Evolutionary conservation across 192 early-diverging fungal genomes (phyloP).

Genomic region (Kickxella alabastrina): DNA sequence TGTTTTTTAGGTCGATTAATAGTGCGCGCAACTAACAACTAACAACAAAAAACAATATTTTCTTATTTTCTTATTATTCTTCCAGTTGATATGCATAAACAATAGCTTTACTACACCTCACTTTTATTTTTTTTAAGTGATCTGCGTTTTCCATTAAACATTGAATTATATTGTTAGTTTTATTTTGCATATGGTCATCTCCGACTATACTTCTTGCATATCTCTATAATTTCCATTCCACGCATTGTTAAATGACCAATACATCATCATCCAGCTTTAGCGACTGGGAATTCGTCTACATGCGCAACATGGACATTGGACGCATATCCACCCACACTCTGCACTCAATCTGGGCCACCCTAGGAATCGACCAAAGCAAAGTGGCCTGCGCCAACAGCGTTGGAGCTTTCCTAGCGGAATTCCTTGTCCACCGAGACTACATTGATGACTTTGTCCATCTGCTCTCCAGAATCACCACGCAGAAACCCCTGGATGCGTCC

Average conservation of each 20-base stretch:
- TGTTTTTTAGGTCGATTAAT: too few relatives aligned
- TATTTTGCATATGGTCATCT: too few relatives aligned
- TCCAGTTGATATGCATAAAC: too few relatives aligned
- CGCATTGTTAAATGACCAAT: neutral
- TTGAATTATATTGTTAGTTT: too few relatives aligned
- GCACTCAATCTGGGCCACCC: conserved; percentile 12
- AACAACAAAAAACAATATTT: too few relatives aligned
- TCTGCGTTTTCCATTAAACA: too few relatives aligned
- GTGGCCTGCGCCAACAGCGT: conserved; percentile 24
- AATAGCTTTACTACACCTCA: too few relatives aligned
- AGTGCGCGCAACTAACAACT: too few relatives aligned
- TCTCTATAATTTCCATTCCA: neutral
- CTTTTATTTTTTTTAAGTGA: too few relatives aligned
- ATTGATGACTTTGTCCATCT: conserved; percentile 6
- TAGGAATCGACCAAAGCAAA: conserved; percentile 13
- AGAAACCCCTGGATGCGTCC: conserved; percentile 10
- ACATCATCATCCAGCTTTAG: neutral
- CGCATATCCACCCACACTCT: conserved; percentile 14
- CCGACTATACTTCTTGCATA: neutral
- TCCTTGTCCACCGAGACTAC: conserved; percentile 21
- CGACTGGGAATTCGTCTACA: conserved; percentile 41
- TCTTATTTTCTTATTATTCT: too few relatives aligned
- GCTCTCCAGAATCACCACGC: conserved; percentile 4
- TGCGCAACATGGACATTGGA: conserved; percentile 45
- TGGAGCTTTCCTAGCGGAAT: conserved; percentile 35